Conservation (phyloP, 768 basidiomycete genomes). For the Austroboletus eburneus region DNA sequence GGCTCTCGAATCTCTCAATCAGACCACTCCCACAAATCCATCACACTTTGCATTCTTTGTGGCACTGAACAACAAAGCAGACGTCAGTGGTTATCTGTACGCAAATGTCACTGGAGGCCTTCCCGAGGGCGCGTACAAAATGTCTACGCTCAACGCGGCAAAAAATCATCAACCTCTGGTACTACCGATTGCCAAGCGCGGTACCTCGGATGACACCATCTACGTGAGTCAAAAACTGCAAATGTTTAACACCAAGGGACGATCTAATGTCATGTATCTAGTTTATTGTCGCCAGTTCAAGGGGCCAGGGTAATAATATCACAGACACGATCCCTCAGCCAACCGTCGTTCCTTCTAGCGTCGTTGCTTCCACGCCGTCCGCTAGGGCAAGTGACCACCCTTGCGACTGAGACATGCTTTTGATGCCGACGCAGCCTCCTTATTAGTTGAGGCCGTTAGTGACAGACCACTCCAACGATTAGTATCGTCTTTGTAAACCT, state of each 20-base stretch:
- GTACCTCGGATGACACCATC: conserved; percentile 38
- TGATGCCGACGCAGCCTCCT: neutral
- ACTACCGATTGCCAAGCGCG: conserved; percentile 38
- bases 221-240: conserved; percentile 30
- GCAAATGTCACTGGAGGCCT: conserved; percentile 51
- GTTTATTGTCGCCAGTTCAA: conserved; percentile 24
- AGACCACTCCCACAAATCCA: conserved; percentile 48
- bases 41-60: conserved; percentile 57
- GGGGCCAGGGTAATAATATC: conserved; percentile 10
- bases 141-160: conserved; percentile 42
- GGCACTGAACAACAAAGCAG: conserved; percentile 42
- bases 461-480: conserved; percentile 6
- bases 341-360: neutral
- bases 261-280: conserved; percentile 10
- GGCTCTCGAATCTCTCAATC: conserved; percentile 41
- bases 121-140: conserved; percentile 46
- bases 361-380: conserved; percentile 1
- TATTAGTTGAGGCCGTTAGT: conserved; percentile 4
- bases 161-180: conserved; percentile 43
- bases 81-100: conserved; percentile 42
- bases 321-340: conserved; percentile 8
- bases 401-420: neutral
- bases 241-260: neutral
- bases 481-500: neutral
- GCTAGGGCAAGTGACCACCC: neutral